Base-by-base conservation (phyloP, 2,329 filamentous ascomycete genomes). In the Penicillium sp. region DNA sequence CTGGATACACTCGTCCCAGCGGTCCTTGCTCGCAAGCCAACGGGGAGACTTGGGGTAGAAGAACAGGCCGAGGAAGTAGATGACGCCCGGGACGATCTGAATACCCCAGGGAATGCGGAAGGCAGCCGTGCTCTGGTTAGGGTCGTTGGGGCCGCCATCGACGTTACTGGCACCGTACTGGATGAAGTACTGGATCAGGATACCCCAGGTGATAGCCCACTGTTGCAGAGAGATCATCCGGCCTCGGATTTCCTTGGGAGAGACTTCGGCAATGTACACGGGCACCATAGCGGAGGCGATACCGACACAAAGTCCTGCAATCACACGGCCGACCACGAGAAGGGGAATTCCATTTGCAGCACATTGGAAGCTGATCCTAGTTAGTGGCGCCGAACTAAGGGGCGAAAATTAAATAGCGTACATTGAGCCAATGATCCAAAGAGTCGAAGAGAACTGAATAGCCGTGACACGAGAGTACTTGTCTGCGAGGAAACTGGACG, bases 291-390 rank as follows among this genome's bases (percentile, higher is more conserved):
- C 87, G 17, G 88, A 91, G 66, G 86, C 86, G 67, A 93, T 91
- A 63, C 90, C 91, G 54, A 92, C 88, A 62, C 88, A 88, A 65
- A 91, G 71, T 45, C 91, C 91, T 61, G 90, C 88, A 72, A 93
- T 85, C 63, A 88, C 79, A 66, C 91, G 87, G 3, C 90, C 90
- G 2, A 85, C 84, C 61, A 90, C 86, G 13, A 93, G 82, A 88
- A 92, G 91, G 30, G 79, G 82, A 51, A 92, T 84, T 68, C 88
- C 87, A 68, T 89, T 84, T 1, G 89, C 74, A 1, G 87, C 86
- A 55, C 83, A 84, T 71, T 87, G 83, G 58, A 76, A 82, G 19
- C 85, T 85, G 56, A 83, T 76, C 48, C 26, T 74, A 73, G 75
- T 79, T 79, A 41, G 21, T 55, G 3, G 29, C 19, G 13, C 5